These are phyloP conservation scores for Tricholoma terreum DNA, from an alignment of 768 basidiomycete species.

Conservation along the genomic window DNA sequence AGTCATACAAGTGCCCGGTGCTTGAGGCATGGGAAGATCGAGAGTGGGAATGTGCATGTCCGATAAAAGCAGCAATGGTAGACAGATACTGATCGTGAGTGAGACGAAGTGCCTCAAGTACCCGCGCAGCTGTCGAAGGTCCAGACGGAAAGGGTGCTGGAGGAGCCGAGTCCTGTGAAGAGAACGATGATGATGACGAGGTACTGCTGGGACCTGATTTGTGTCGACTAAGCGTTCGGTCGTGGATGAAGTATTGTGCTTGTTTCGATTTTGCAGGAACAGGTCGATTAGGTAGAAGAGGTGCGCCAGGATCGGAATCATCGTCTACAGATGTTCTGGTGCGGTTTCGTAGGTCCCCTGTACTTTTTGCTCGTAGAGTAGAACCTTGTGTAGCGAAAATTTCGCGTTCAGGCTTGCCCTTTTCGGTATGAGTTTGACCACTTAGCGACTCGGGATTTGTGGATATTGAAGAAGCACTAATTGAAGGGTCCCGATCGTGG, in stretches of 20 bases:
- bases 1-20: conserved; percentile 90
- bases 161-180: conserved; percentile 51
- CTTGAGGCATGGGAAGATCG: conserved; percentile 88
- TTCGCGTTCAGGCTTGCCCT: conserved; percentile 21
- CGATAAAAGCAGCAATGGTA: conserved; percentile 95
- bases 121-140: conserved; percentile 62
- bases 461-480: conserved; percentile 25
- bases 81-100: conserved; percentile 91
- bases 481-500: conserved; percentile 26
- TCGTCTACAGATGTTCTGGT: conserved; percentile 23
- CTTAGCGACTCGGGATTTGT: conserved; percentile 25
- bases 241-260: conserved; percentile 20
- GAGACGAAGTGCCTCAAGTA: conserved; percentile 72
- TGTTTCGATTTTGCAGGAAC: conserved; percentile 9
- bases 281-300: conserved; percentile 32
- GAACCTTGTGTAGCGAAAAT: conserved; percentile 26
- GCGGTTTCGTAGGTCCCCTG: conserved; percentile 45
- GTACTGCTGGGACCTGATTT: conserved; percentile 57
- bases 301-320: conserved; percentile 36
- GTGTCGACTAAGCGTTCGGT: conserved; percentile 37
- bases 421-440: conserved; percentile 34
- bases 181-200: conserved; percentile 69
- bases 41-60: conserved; percentile 92
- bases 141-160: conserved; percentile 68
- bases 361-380: conserved; percentile 48